Evolutionary conservation across 2,329 filamentous ascomycete genomes (phyloP), one percentile per base, ranked within the genome.

Genomic region (Calonectria montana): DNA sequence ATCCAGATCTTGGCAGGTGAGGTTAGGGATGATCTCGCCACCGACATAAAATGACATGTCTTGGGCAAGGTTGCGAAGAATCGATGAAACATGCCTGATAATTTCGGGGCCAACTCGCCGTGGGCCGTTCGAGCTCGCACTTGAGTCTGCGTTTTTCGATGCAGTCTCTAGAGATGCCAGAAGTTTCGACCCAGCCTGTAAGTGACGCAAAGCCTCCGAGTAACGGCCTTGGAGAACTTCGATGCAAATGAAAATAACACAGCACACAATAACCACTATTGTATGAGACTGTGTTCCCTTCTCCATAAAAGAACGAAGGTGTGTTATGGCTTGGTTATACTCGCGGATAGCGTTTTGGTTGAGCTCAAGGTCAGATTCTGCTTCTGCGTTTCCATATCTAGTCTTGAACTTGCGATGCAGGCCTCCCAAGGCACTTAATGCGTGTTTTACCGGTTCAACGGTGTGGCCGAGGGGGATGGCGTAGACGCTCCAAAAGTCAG

Each of bases 171-270:
- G 15, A 45, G 57, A 43, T 31, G 57, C 57, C 2, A 62, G 57
- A 21, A 62, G 57, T 16, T 21, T 62, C 15, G 57, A 45, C 25
- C 57, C 57, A 12, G 57, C 57, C 4, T 31, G 37, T 8, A 62
- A 39, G 23, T 62, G 57, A 10, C 39, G 57, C 37, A 62, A 45
- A 62, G 57, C 57, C 23, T 43, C 57, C 2, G 57, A 18, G 29
- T 62, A 45, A 25, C 57, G 57, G 16, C 57, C 57, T 21, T 62
- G 57, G 7, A 62, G 57, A 7, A 43, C n/a, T 62, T 62, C 57
- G 9, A 62, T 45, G 39, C 57, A 62, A 23, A 62, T 62, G n/a
- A 62, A 62, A 45, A 62, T 45, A 27, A 62, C 57, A 23, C 57
- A 62, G 13, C 57, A 62, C 18, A 45, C 39, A 18, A 62, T 27